phyloP scores from a whole-genome alignment of 768 basidiomycete genomes.

The Leccinum truebloodii region DNA sequence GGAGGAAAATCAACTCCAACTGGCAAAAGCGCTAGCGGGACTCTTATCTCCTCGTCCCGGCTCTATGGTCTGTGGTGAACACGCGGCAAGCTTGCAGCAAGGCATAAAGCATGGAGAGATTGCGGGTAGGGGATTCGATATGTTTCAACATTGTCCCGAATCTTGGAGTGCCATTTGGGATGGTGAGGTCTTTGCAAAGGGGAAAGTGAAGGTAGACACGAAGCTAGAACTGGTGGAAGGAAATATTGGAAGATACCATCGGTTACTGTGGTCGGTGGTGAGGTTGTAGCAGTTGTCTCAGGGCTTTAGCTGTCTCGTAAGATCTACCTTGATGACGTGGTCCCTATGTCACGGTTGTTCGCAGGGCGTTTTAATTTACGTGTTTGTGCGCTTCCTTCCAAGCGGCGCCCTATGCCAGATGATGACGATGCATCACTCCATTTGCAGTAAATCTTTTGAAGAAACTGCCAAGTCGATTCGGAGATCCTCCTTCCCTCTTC shows the following conservation, averaged over 20 bases:
- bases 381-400: conserved; percentile 84
- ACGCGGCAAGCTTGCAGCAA: conserved; percentile 17
- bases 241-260: neutral
- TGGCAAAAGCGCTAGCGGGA: conserved; percentile 32
- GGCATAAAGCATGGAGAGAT: neutral
- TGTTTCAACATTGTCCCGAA: conserved; percentile 36
- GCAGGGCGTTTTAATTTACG: conserved; percentile 62
- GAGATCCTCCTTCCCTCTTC: conserved; percentile 47
- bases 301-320: neutral
- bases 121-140: neutral
- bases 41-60: conserved; percentile 33
- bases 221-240: neutral
- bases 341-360: too few relatives aligned
- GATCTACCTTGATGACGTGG: conserved; percentile 61
- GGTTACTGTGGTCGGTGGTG: conserved; percentile 29
- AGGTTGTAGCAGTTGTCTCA: conserved; percentile 12
- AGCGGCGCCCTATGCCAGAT: conserved; percentile 36
- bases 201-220: conserved; percentile 10
- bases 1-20: conserved; percentile 27
- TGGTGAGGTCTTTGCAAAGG: conserved; percentile 33
- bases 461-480: conserved; percentile 47
- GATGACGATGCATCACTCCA: conserved; percentile 75
- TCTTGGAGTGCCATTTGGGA: conserved; percentile 43
- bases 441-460: conserved; percentile 63
- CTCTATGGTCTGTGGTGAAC: conserved; percentile 34